Base-by-base conservation (phyloP, 106 monocot species). In the Amphibolis antarctica region DNA sequence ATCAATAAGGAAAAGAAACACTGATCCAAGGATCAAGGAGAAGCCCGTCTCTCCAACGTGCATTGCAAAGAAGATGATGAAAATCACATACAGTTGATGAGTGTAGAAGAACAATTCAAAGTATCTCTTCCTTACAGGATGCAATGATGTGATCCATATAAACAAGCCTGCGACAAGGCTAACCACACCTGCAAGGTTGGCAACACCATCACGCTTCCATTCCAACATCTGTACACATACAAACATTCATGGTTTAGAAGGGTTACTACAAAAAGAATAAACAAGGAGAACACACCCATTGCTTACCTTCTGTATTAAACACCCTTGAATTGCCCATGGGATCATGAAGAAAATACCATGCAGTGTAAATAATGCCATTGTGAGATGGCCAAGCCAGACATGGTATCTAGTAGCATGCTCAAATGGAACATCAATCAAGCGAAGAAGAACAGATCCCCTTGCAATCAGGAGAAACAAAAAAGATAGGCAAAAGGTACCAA, bases 341-440 rank as follows among this genome's bases (percentile, higher is more conserved):
- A 83, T 69, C 1, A 79, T 66, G 63, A 69, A 86, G 51, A 21
- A 77, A 18, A 83, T 14, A 11, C 88, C 93, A 79, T 93, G 93
- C 17, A 86, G 62, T 19, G 93, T 85, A 48, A 93, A 93, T 28
- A 88, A 22, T 42, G 56, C 55, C 93, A 93, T 93, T 0, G 93
- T 93, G 43, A 93, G 88, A 81, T 93, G 88, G 44, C 93, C 93
- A 51, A 93, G 83, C 88, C 88, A 93, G 3, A 93, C 93, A 77
- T 93, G 93, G 50, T 88, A 88, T 88, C 81, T 78, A 10, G 93
- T 81, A 42, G 93, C 93, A 83, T 93, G 93, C 77, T 93, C 93
- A 70, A 88, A 88, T 64, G 93, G 93, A 65, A 93, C 81, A 56
- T 88, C 93, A 53, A 88, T 88, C 67, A 93, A 42, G 28, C 85